phyloP scores from a whole-genome alignment of 768 basidiomycete species.

The Hygrocybe coccinea region DNA sequence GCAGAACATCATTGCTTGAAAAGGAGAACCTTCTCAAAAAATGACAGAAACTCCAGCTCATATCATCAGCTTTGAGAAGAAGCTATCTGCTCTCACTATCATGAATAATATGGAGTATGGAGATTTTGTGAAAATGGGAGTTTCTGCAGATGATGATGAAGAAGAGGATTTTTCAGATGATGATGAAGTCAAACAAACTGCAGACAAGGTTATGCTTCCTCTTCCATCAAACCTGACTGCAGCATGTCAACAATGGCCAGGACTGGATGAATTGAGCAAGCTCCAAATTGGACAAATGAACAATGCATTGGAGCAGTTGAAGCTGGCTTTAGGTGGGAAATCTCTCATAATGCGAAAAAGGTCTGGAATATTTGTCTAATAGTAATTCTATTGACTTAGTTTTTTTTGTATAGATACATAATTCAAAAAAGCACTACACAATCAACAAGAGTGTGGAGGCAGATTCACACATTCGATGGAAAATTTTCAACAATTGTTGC shows the following conservation, averaged over 20 bases:
- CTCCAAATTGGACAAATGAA: no score
- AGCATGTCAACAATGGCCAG: conserved; percentile 9
- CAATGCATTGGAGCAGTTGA: not conserved
- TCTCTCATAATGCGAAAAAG: no score
- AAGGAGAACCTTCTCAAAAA: no score
- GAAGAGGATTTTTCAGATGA: not conserved
- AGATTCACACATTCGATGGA: not conserved
- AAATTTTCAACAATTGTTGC: not conserved
- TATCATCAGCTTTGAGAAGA: not conserved
- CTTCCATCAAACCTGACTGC: conserved; percentile 8
- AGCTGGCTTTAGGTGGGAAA: not conserved
- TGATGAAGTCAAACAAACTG: not conserved
- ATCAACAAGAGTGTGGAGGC: no score
- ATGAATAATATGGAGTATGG: not conserved
- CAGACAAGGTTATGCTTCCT: not conserved
- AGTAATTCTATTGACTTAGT: no score
- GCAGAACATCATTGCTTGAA: no score
- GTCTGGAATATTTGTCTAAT: no score
- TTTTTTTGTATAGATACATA: no score
- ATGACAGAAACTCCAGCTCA: not conserved
- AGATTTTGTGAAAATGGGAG: not conserved
- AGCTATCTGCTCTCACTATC: not conserved
- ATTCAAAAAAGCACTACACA: no score
- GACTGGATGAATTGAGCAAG: not conserved
- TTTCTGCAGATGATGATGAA: not conserved